phyloP scores from a whole-genome alignment of 192 early-diverging fungal genomes.

The Geranomyces michiganensis region DNA sequence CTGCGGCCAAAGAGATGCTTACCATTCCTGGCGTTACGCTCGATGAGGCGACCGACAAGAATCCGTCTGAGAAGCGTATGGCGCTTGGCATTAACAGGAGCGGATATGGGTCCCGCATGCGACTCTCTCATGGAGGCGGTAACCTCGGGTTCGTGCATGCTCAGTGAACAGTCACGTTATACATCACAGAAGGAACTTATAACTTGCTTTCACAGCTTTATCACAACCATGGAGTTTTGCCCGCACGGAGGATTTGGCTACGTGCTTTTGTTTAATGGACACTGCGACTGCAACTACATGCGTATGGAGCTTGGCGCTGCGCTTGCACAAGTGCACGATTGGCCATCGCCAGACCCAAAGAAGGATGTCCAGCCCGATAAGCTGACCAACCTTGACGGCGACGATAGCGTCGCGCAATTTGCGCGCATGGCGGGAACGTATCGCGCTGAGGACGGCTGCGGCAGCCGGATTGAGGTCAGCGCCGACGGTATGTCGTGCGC shows the following conservation, averaged over 20 bases:
- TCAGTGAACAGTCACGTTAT: no score
- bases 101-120: background rate
- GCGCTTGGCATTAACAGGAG: conserved; percentile 2
- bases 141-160: conserved; percentile 2
- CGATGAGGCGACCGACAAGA: conserved; percentile 2
- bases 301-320: background rate
- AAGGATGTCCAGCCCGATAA: background rate
- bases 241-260: conserved; percentile 7
- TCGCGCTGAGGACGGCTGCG: background rate
- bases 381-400: background rate
- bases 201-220: no score
- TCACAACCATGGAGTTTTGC: background rate
- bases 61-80: conserved; percentile 12
- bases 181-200: no score
- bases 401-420: background rate
- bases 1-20: conserved; percentile 1
- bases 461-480: no score
- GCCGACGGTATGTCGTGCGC: conserved; percentile 6
- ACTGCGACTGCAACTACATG: background rate
- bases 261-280: background rate
- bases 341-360: background rate
- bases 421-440: conserved; percentile 2
- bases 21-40: conserved; percentile 6
- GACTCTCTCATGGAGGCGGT: conserved; percentile 6
- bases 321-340: background rate